Percentiles rank a stretch among this genome's conserved stretches.
These are phyloP conservation scores for Bryum argenteum DNA, from an alignment of 225 moss, liverwort and hornwort genomes.

Conservation along the genomic window DNA sequence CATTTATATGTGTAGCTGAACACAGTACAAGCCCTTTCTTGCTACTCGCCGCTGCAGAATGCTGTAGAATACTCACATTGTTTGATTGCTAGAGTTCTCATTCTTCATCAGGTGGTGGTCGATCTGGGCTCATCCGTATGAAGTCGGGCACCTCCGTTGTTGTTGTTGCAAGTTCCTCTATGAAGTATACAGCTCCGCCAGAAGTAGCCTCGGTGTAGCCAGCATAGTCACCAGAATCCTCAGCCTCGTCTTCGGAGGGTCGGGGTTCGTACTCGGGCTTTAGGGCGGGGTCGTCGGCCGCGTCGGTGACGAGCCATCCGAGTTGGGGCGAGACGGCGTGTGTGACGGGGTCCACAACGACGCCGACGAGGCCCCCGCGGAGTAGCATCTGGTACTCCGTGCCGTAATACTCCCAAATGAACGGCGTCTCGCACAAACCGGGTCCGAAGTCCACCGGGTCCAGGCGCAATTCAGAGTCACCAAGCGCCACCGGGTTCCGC, in stretches of 20 bases:
- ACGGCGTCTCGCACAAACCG: constrained; percentile 18
- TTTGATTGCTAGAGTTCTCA: no score
- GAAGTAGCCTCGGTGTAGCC: no score
- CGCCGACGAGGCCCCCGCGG: constrained; percentile 10
- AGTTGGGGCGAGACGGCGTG: neutral
- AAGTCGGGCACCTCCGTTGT: no score
- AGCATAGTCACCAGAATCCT: no score
- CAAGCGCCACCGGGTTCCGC: neutral
- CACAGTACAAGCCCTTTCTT: constrained; percentile 22
- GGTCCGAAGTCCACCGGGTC: neutral
- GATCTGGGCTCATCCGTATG: no score
- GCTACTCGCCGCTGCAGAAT: neutral
- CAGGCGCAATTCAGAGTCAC: neutral
- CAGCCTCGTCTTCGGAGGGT: neutral
- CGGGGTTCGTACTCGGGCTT: neutral
- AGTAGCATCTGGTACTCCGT: neutral
- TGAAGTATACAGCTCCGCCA: no score
- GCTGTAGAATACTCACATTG: no score
- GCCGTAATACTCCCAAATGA: neutral
- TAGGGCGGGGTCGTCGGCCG: neutral
- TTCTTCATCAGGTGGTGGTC: no score
- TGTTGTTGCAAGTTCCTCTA: no score
- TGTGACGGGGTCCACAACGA: neutral
- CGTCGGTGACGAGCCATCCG: constrained; percentile 24
- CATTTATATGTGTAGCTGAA: constrained; percentile 36